phyloP scores from a whole-genome alignment of 306 rosid genomes.

The Cicer cuneatum region DNA sequence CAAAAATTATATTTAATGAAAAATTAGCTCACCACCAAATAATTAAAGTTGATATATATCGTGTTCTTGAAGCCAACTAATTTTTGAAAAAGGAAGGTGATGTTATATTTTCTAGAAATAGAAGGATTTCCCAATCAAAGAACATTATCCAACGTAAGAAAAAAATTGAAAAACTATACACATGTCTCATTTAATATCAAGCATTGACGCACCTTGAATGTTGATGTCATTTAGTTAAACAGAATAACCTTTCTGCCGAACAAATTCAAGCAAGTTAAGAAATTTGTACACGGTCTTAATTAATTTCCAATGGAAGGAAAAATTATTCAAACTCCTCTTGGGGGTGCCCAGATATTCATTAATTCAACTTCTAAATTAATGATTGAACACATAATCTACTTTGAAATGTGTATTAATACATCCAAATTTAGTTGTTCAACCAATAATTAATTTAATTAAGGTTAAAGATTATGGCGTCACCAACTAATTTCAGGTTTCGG shows the following conservation, averaged over 20 bases:
- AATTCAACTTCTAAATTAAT: background rate
- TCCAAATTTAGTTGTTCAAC: conserved; percentile 27
- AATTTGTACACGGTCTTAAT: conserved; percentile 28
- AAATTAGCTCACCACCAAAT: conserved; percentile 44
- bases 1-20: conserved; percentile 43
- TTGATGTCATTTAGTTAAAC: conserved; percentile 52
- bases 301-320: conserved; percentile 29
- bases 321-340: background rate
- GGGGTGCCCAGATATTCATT: background rate
- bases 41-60: conserved; percentile 37
- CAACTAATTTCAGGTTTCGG: conserved; percentile 5
- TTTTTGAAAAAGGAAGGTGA: conserved; percentile 46
- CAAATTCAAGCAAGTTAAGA: conserved; percentile 43
- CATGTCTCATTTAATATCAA: conserved; percentile 40
- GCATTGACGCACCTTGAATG: conserved; percentile 45
- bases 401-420: conserved; percentile 30
- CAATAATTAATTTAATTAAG: conserved; percentile 36
- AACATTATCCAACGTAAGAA: conserved; percentile 37
- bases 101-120: conserved; percentile 37
- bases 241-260: conserved; percentile 40
- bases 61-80: conserved; percentile 52
- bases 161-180: conserved; percentile 39
- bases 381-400: conserved; percentile 40
- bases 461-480: conserved; percentile 16
- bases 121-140: conserved; percentile 42